These are phyloP conservation scores for Kwoniella dejecticola DNA, from an alignment of 768 basidiomycete genomes.

Conservation along the genomic window DNA sequence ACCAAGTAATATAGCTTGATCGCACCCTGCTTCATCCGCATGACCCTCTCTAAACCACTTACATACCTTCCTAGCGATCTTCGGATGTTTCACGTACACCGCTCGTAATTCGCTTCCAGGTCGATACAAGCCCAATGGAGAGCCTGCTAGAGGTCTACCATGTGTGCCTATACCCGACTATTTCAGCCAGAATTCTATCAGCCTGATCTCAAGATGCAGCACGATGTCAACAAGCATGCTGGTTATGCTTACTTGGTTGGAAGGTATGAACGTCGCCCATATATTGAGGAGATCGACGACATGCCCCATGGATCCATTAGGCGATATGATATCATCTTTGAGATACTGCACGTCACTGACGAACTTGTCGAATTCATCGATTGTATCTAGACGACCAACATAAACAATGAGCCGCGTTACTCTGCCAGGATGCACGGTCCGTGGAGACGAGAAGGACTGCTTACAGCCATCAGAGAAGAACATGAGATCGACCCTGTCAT, in stretches of 20 bases:
- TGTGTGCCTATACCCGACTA: conserved; percentile 52
- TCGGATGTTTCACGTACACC: conserved; percentile 42
- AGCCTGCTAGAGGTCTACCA: conserved; percentile 17
- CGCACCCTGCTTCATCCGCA: conserved; percentile 44
- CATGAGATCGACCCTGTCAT: conserved; percentile 45
- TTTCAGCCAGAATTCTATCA: background rate
- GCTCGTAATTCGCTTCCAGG: conserved; percentile 51
- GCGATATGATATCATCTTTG: conserved; percentile 44
- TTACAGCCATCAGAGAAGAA: conserved; percentile 55
- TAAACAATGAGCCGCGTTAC: too few relatives aligned
- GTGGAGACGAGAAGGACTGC: background rate
- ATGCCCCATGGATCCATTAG: conserved; percentile 43
- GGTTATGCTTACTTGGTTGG: conserved; percentile 29
- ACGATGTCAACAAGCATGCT: background rate
- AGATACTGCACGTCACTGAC: conserved; percentile 42
- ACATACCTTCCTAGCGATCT: conserved; percentile 47
- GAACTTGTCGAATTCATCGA: conserved; percentile 43
- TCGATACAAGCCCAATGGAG: conserved; percentile 52
- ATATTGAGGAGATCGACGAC: conserved; percentile 49
- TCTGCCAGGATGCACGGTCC: background rate
- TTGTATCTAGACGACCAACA: too few relatives aligned
- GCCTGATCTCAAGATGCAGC: background rate
- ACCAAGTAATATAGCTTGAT: conserved; percentile 51
- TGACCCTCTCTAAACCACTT: conserved; percentile 31
- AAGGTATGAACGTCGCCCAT: conserved; percentile 51